Base-by-base conservation (phyloP, 768 basidiomycete genomes). In the Paxillus involutus region DNA sequence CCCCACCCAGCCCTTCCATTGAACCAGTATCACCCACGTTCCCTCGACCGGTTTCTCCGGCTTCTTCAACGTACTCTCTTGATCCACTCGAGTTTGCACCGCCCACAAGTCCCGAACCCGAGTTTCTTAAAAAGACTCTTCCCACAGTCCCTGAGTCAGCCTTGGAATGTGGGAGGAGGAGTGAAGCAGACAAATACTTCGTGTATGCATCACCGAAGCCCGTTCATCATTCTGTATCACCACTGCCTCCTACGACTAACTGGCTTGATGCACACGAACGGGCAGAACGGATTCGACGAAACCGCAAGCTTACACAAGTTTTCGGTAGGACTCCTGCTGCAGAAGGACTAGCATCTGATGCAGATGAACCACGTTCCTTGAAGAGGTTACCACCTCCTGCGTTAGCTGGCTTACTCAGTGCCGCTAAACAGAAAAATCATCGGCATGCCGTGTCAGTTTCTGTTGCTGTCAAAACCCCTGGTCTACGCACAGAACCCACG, bases 291-390 rank as follows among this genome's bases (percentile, higher is more conserved):
- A 75, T 93, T 32, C 77, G 82, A 50, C 87, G 85, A 60, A 81
- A 84, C 47, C 84, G 86, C 62, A 94, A 94, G 69, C 80, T 93
- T 45, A 77, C 86, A n/a, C 85, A 86, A 57, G 73, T 93, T n/a
- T 85, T 93, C 51, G 91, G 91, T 40, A 78, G 83, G 68, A 82
- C 77, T 3, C 88, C 86, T 3, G 77, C 73, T 6, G 72, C 75
- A 4, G 79, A 80, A 10, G 71, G 68, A 6, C 57, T 68, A 1
- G 12, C 41, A 1, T 29, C 68, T 59, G 52, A 69, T 12, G 5
- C 17, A 3, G 58, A 77, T 63, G 62, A 71, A 66, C 46, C 44
- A 6, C 61, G 62, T 10, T 4, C 17, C 21, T 49, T 47, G 7
- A 72, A 58, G 30, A 72, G 58, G 36, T 51, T 57, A 29, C 62